phyloP scores from a whole-genome alignment of 495 filamentous ascomycete genomes.

The Trypethelium eluteriae region DNA sequence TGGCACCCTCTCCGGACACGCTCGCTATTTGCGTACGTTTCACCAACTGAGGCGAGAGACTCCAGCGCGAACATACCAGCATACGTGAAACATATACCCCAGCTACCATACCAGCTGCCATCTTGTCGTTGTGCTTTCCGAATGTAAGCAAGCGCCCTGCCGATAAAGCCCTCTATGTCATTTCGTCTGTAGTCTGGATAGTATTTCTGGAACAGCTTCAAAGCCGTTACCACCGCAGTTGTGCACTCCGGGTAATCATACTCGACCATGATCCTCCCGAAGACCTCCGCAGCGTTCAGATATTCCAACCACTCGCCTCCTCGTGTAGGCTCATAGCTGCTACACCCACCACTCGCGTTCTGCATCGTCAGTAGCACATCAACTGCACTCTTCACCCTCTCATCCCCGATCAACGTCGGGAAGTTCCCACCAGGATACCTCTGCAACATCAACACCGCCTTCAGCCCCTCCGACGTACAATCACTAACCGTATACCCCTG shows the following conservation, averaged over 20 bases:
- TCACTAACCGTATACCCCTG: conserved; percentile 96
- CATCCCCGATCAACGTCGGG: conserved; percentile 62
- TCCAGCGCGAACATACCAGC: conserved; percentile 93
- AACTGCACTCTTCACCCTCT: conserved; percentile 74
- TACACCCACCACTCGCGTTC: conserved; percentile 79
- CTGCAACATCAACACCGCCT: conserved; percentile 80
- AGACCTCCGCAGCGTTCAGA: conserved; percentile 93
- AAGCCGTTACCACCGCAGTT: conserved; percentile 84
- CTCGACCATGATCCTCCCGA: conserved; percentile 94
- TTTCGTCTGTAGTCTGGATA: conserved; percentile 70
- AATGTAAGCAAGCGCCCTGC: conserved; percentile 69
- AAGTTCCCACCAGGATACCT: conserved; percentile 55
- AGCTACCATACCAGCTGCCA: conserved; percentile 92
- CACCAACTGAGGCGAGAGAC: conserved; percentile 70
- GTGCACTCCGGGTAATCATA: conserved; percentile 98
- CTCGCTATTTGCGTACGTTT: conserved; percentile 67
- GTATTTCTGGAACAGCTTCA: conserved; percentile 71
- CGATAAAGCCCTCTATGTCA: conserved; percentile 67
- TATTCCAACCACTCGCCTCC: conserved; percentile 69
- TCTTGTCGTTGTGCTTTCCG: conserved; percentile 69
- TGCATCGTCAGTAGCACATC: conserved; percentile 91
- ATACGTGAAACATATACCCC: conserved; percentile 98
- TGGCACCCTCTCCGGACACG: conserved; percentile 67
- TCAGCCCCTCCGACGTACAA: conserved; percentile 84
- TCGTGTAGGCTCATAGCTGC: conserved; percentile 78